Conservation (phyloP, 1,139 yeast genomes). For the Taphrina pruni region DNA sequence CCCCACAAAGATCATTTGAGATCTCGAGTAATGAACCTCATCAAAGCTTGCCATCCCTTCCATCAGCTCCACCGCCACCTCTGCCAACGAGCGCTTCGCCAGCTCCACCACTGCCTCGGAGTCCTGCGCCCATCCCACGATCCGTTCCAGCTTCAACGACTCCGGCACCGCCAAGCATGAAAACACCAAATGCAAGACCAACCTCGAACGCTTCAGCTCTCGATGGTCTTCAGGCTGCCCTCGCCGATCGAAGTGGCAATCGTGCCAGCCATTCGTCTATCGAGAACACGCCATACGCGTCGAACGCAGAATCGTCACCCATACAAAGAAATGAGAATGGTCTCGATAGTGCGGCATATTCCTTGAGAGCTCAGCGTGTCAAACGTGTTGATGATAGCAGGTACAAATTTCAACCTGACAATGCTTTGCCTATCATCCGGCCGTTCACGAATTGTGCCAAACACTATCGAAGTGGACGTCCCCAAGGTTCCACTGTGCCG, state of each 20-base stretch:
- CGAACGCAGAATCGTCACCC: conserved; percentile 42
- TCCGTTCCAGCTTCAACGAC: not conserved
- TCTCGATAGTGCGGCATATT: conserved; percentile 22
- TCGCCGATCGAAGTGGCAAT: conserved; percentile 11
- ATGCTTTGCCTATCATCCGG: conserved; percentile 83
- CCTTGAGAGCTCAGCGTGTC: conserved; percentile 38
- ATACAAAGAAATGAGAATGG: not conserved
- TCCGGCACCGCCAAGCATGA: not conserved
- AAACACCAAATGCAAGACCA: not conserved
- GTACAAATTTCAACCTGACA: conserved; percentile 71
- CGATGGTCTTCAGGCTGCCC: conserved; percentile 20
- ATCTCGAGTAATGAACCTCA: conserved; percentile 43
- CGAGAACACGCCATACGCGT: not conserved
- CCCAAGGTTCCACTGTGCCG: conserved; percentile 82
- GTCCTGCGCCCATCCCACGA: not conserved
- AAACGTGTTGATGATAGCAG: conserved; percentile 69
- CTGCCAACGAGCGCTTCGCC: conserved; percentile 22
- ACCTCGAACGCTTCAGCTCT: conserved; percentile 3
- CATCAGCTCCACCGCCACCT: conserved; percentile 42
- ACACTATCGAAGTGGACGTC: conserved; percentile 89
- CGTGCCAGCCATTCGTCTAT: not conserved
- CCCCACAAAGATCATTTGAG: conserved; percentile 41
- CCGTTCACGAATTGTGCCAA: conserved; percentile 71
- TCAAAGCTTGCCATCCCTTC: conserved; percentile 44
- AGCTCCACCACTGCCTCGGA: not conserved